Evolutionary conservation across 139 green algal species (phyloP), one percentile per base, ranked within the genome.

Genomic region (Edaphochlamys debaryana): DNA sequence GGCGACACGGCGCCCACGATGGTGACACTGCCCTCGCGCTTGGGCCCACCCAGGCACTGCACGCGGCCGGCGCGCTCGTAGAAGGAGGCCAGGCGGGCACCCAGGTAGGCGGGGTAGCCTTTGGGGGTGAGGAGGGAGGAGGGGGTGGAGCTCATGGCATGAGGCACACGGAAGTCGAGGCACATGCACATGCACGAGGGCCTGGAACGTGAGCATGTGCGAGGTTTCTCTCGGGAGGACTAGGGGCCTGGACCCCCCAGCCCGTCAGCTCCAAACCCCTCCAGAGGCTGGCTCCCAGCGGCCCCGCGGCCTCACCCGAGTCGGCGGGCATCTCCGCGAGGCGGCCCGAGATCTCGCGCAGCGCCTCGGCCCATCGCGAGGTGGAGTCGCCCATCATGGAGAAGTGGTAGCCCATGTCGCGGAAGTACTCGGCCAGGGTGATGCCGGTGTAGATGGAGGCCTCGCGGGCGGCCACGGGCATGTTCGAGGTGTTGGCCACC

Each of bases 401-500:
- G 81, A 95, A 95, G 90, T 98, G 94, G 93, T 98, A 99, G 72
- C 97, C 97, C 96, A 98, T 98, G 89, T 99, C 97, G 38, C 97
- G 92, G 94, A 98, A 99, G 92, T 99, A 99, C 93, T 99, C 97
- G 32, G 94, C 97, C 83, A 99, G 92, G 22, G 97, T 99, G 90
- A 99, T 99, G 72, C 97, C 97, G 0, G 97, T 99, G 92, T 99
- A 99, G 90, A 99, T 99, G 81, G 97, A 99, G 29, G 97, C 97
- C 93, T 99, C 97, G 56, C 97, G 93, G 1, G 97, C 97, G 17
- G 97, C 97, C 90, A 99, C 97, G 25, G 97, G 97, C 97, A 99
- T 99, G 93, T 99, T 99, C 50, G 93, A 98, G 0, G 97, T 99
- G 93, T 99, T 99, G 78, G 97, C 97, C 69, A 99, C 93, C 91